Conservation (phyloP, 768 basidiomycete species). For the Amanita rubescens region DNA sequence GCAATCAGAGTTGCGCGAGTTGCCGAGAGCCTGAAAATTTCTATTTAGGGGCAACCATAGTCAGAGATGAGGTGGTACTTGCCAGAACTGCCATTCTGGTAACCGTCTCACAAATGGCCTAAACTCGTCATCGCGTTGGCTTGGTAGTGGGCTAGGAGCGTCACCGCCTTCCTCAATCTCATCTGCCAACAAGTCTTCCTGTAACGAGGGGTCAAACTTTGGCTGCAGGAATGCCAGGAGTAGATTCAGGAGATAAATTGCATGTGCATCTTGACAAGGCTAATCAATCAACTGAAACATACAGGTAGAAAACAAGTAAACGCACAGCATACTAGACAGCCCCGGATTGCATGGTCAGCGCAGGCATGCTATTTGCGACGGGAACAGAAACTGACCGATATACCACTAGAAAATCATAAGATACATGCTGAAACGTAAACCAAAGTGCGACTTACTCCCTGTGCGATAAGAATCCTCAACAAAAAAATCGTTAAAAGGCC, state of each 20-base stretch:
- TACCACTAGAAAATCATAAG: constrained; percentile 60
- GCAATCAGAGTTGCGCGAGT: constrained; percentile 86
- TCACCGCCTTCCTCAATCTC: constrained; percentile 91
- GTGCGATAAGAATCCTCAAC: constrained; percentile 77
- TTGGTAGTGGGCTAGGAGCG: constrained; percentile 53
- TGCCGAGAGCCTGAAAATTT: constrained; percentile 67
- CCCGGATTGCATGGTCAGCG: neutral
- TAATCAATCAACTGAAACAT: constrained; percentile 6
- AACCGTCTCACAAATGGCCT: constrained; percentile 92
- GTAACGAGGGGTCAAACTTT: constrained; percentile 93
- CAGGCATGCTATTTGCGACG: neutral
- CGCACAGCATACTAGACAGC: constrained; percentile 59
- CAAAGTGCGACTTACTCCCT: constrained; percentile 60
- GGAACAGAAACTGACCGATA: constrained; percentile 58
- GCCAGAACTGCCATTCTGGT: constrained; percentile 98
- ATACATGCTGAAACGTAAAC: constrained; percentile 5
- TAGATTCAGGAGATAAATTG: constrained; percentile 93
- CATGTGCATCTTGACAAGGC: constrained; percentile 62
- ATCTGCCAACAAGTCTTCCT: constrained; percentile 88
- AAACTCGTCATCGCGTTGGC: constrained; percentile 85
- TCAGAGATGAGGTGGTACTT: constrained; percentile 14
- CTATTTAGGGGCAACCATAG: neutral
- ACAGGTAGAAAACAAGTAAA: constrained; percentile 12
- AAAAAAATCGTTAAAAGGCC: constrained; percentile 71
- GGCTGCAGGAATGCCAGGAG: constrained; percentile 97